Conservation (phyloP, 768 basidiomycete species). For the Lyophyllum semitale region DNA sequence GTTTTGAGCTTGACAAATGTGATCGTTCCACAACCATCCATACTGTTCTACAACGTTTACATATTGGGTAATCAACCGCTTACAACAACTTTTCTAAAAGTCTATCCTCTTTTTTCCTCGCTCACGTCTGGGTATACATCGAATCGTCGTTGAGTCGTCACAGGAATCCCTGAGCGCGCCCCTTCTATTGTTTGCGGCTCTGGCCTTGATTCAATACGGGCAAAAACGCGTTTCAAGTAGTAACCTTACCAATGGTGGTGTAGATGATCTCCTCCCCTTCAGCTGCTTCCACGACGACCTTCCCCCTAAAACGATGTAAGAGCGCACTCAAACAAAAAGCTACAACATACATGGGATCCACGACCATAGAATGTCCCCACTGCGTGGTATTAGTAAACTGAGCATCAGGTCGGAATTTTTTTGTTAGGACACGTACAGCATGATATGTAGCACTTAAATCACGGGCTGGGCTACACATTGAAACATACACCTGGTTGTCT, state of each 20-base stretch:
- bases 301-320: slow-evolving; percentile 53
- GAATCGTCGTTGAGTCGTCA: slow-evolving; percentile 89
- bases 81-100: background rate
- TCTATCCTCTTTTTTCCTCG: slow-evolving; percentile 15
- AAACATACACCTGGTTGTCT: slow-evolving; percentile 95
- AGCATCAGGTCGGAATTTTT: background rate
- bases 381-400: slow-evolving; percentile 26
- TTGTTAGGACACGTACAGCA: slow-evolving; percentile 55
- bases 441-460: slow-evolving; percentile 83
- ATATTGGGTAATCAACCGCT: slow-evolving; percentile 34
- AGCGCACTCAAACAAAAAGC: background rate
- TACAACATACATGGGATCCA: slow-evolving; percentile 79
- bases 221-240: background rate
- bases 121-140: slow-evolving; percentile 88
- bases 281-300: slow-evolving; percentile 69
- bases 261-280: slow-evolving; percentile 81
- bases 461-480: slow-evolving; percentile 95
- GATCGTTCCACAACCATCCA: slow-evolving; percentile 49
- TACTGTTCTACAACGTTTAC: slow-evolving; percentile 39
- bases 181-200: slow-evolving; percentile 59
- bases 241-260: slow-evolving; percentile 73
- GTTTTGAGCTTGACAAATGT: slow-evolving; percentile 34
- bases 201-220: slow-evolving; percentile 15
- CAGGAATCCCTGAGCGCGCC: slow-evolving; percentile 83
- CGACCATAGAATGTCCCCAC: slow-evolving; percentile 91